Percentiles rank a stretch among this genome's conserved stretches.
Conservation (phyloP, 768 basidiomycete genomes). For the Coprinellus aureogranulatus region DNA sequence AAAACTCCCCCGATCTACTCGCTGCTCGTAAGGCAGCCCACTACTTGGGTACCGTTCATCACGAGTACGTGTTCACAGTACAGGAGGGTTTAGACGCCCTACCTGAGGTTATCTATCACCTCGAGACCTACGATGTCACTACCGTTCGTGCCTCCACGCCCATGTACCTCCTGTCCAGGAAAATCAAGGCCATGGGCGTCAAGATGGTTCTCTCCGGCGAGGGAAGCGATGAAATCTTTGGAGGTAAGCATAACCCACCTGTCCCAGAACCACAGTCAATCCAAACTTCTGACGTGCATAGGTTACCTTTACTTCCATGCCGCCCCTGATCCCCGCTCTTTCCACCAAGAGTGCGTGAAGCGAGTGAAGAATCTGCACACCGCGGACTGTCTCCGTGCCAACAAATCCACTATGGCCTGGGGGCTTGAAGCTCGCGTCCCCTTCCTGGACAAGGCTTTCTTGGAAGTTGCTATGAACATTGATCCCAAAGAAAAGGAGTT, state of each 20-base stretch:
- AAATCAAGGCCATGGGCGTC: slow-evolving; percentile 99
- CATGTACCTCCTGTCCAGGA: slow-evolving; percentile 96
- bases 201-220: slow-evolving; percentile 99
- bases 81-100: slow-evolving; percentile 97
- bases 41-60: slow-evolving; percentile 91
- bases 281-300: slow-evolving; percentile 23
- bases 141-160: slow-evolving; percentile 97
- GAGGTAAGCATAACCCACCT: slow-evolving; percentile 50
- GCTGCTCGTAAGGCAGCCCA: slow-evolving; percentile 93
- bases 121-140: slow-evolving; percentile 98
- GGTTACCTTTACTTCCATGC: slow-evolving; percentile 99
- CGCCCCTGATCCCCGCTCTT: slow-evolving; percentile 81
- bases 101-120: slow-evolving; percentile 95
- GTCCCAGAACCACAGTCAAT: neutral
- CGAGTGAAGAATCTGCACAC: slow-evolving; percentile 98
- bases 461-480: slow-evolving; percentile 90
- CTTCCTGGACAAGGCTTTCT: slow-evolving; percentile 95
- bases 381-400: slow-evolving; percentile 93
- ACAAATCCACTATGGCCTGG: slow-evolving; percentile 99
- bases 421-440: slow-evolving; percentile 98
- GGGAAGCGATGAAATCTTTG: slow-evolving; percentile 96
- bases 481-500: slow-evolving; percentile 89
- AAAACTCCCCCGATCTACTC: slow-evolving; percentile 90
- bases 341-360: slow-evolving; percentile 93
- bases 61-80: slow-evolving; percentile 97